Evolutionary conservation across 305 asterid genomes (phyloP).

Genomic region (Ajuga reptans): DNA sequence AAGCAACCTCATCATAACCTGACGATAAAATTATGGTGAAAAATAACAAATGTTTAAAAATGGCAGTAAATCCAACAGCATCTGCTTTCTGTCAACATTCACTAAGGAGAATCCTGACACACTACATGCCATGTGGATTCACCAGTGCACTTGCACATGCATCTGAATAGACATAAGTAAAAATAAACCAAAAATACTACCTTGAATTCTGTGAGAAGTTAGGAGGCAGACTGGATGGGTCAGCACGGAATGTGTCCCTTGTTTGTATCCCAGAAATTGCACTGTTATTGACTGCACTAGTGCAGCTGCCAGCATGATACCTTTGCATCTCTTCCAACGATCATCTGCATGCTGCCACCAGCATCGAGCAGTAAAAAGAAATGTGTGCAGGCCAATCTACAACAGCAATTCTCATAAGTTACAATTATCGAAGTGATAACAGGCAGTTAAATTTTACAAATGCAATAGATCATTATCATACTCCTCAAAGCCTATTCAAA

Average conservation of each 20-base stretch:
- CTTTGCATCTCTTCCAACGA: conserved; percentile 92
- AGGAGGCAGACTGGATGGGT: conserved; percentile 52
- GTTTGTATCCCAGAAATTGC: conserved; percentile 59
- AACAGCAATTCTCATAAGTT: conserved; percentile 13
- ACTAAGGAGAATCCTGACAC: neutral
- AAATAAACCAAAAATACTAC: conserved; percentile 29
- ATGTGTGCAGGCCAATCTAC: conserved; percentile 33
- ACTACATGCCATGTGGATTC: conserved; percentile 3
- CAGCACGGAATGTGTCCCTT: conserved; percentile 72
- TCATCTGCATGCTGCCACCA: conserved; percentile 95
- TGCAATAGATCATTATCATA: neutral
- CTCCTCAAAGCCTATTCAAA: neutral
- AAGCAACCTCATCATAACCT: neutral
- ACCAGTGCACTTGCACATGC: neutral
- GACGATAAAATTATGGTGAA: neutral
- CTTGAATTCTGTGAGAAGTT: conserved; percentile 63
- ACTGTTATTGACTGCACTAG: conserved; percentile 88
- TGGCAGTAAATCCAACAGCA: neutral
- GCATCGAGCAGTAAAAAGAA: conserved; percentile 53
- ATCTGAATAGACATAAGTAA: neutral
- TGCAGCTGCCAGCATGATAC: conserved; percentile 93
- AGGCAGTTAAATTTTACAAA: neutral
- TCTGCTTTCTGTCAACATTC: neutral
- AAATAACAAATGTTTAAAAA: neutral
- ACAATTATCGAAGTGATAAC: neutral